Evolutionary conservation across 164 flowering plant species (phyloP).

Genomic region (Vitis vinifera): ASM3070453v1 NC_081817.1:10318001-10318500

Average conservation of each 20-base stretch:
- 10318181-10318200: slow-evolving; percentile 18
- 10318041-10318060: slow-evolving; percentile 86
- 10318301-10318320: slow-evolving; percentile 42
- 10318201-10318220: slow-evolving; percentile 29
- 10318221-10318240: slow-evolving; percentile 68
- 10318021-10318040: slow-evolving; percentile 99
- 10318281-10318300: slow-evolving; percentile 41
- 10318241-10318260: slow-evolving; percentile 65
- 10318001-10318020: slow-evolving; percentile 93
- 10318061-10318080: slow-evolving; percentile 87
- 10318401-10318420: slow-evolving; percentile 9
- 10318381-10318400: slow-evolving; percentile 18
- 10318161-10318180: slow-evolving; percentile 62
- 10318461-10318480: neutral
- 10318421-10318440: neutral
- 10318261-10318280: slow-evolving; percentile 79
- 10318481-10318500: neutral
- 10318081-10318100: slow-evolving; percentile 90
- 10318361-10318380: slow-evolving; percentile 35
- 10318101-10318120: slow-evolving; percentile 68
- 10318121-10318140: slow-evolving; percentile 81
- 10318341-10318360: slow-evolving; percentile 84
- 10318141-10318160: slow-evolving; percentile 99
- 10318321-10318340: slow-evolving; percentile 85
- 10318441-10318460: neutral